Percentiles rank a stretch among this genome's conserved stretches.
Evolutionary conservation across 2,329 filamentous ascomycete genomes (phyloP).

Genomic region (Penicillium sp.): DNA sequence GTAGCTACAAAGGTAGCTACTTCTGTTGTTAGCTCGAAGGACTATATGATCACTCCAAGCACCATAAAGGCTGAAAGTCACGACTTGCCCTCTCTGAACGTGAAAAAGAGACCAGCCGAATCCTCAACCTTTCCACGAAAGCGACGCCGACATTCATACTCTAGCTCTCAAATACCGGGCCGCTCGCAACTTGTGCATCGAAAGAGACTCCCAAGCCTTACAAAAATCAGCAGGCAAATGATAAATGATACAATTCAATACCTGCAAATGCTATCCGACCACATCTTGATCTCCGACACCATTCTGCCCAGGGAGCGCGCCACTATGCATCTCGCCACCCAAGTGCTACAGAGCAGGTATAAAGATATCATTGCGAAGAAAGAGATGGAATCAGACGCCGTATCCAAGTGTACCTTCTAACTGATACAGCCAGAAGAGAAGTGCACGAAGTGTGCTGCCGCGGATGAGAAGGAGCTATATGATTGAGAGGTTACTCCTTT

Average conservation of each 20-base stretch:
- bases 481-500: neutral
- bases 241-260: neutral
- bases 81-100: neutral
- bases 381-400: neutral
- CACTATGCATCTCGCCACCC: neutral
- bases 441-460: neutral
- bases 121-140: neutral
- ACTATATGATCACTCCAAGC: neutral
- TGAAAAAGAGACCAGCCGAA: neutral
- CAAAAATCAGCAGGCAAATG: neutral
- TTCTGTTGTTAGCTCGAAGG: neutral
- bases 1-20: neutral
- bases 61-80: neutral
- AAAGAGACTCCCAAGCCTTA: neutral
- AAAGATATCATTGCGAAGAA: neutral
- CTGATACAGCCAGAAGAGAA: neutral
- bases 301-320: neutral
- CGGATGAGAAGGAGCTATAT: neutral
- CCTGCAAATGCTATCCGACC: neutral
- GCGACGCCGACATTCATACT: neutral
- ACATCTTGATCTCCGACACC: neutral
- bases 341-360: conserved; percentile 1
- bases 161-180: neutral
- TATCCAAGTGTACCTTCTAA: neutral
- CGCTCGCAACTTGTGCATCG: neutral